Evolutionary conservation across 176 grass and related monocot species (phyloP).

Genomic region (Leersia perrieri): DNA sequence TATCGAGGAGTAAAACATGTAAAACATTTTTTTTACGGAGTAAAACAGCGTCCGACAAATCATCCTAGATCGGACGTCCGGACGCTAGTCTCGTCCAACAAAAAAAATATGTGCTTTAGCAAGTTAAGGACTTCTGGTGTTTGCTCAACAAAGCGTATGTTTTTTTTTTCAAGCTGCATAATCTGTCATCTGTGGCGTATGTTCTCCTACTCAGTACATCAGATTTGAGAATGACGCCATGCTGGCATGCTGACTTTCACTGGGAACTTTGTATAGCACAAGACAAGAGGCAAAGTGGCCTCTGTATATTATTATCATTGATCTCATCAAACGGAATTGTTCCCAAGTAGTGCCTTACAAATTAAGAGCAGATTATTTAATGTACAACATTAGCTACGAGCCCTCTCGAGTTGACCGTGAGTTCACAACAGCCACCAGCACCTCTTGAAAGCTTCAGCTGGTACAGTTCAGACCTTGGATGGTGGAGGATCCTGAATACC

Average conservation of each 20-base stretch:
- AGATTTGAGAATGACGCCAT: background rate
- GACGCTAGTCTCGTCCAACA: too few relatives aligned
- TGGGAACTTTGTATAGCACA: background rate
- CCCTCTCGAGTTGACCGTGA: background rate
- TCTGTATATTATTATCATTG: background rate
- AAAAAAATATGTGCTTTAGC: background rate
- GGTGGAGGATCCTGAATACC: constrained; percentile 67
- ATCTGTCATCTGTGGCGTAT: background rate
- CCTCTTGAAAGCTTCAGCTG: background rate
- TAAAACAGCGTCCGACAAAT: too few relatives aligned
- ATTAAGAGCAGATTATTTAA: constrained; percentile 39
- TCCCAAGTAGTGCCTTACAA: background rate
- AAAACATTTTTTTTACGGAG: too few relatives aligned
- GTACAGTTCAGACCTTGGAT: constrained; percentile 48
- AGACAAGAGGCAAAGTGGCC: background rate
- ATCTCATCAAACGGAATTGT: background rate
- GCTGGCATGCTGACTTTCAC: background rate
- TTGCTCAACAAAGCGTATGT: background rate
- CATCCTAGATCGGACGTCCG: too few relatives aligned
- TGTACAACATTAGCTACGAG: constrained; percentile 22
- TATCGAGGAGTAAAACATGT: too few relatives aligned
- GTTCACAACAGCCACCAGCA: constrained; percentile 13
- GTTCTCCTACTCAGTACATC: background rate
- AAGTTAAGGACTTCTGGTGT: background rate
- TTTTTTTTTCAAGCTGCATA: background rate